These are phyloP conservation scores for Pleurotus sapidus DNA, from an alignment of 768 basidiomycete genomes.

Conservation along the genomic window DNA sequence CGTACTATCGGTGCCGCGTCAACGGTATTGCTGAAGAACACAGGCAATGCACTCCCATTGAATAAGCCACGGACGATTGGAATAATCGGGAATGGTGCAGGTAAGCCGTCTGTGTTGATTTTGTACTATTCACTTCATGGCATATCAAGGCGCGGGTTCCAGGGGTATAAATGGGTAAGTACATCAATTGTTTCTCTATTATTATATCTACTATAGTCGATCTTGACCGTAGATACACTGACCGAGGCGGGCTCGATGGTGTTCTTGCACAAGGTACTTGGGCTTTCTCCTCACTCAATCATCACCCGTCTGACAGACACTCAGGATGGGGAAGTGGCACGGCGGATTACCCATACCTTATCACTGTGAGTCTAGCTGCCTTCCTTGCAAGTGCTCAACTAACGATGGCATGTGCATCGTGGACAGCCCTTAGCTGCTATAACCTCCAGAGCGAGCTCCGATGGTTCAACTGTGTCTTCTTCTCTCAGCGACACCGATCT, in stretches of 20 bases:
- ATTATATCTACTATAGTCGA: no score
- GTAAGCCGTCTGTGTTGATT: slow-evolving; percentile 8
- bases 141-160: slow-evolving; percentile 29
- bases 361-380: slow-evolving; percentile 25
- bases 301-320: background rate
- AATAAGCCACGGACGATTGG: slow-evolving; percentile 44
- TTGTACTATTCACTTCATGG: background rate
- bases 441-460: slow-evolving; percentile 31
- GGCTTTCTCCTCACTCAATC: background rate
- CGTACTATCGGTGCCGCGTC: slow-evolving; percentile 59
- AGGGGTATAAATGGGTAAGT: slow-evolving; percentile 53
- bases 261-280: slow-evolving; percentile 61
- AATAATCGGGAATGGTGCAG: slow-evolving; percentile 59
- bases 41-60: slow-evolving; percentile 40
- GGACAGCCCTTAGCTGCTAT: slow-evolving; percentile 44
- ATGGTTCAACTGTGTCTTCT: slow-evolving; percentile 40
- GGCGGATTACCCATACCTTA: slow-evolving; percentile 48
- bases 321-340: slow-evolving; percentile 52
- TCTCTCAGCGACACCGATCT: slow-evolving; percentile 50
- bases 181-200: no score
- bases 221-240: slow-evolving; percentile 30
- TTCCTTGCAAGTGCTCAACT: no score
- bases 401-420: no score
- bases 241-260: slow-evolving; percentile 55
- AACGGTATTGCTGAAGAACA: slow-evolving; percentile 64